A percentile compares a stretch with the other conserved stretches of the same genome.
Conservation (phyloP, 169 alveolate species). For the Plasmodium vivax region DNA sequence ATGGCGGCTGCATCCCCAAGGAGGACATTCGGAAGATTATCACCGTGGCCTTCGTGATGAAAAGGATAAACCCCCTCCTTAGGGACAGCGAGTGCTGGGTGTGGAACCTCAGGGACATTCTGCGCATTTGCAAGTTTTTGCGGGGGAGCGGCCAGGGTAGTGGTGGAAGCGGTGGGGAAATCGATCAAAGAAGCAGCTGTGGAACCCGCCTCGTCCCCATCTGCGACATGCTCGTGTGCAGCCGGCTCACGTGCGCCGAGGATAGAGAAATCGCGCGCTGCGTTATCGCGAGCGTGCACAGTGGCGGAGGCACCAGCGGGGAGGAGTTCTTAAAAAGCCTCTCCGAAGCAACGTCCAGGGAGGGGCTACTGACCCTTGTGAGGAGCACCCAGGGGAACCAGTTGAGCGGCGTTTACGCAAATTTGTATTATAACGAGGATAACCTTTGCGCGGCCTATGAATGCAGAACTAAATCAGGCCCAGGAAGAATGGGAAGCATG, state of each 20-base stretch:
- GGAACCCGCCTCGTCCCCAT: neutral
- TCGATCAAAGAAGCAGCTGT: too few species aligned
- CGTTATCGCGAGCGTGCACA: conserved; percentile 23
- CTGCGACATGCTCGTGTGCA: conserved; percentile 56
- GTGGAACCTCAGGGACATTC: conserved; percentile 87
- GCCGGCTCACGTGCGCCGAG: conserved; percentile 14
- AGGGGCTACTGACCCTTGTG: neutral
- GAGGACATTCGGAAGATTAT: conserved; percentile 43
- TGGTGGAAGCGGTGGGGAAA: too few species aligned
- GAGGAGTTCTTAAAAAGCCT: neutral
- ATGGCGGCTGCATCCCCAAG: conserved; percentile 47
- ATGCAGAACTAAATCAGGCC: neutral
- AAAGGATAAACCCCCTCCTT: conserved; percentile 74
- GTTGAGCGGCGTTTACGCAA: neutral
- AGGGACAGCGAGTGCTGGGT: conserved; percentile 83
- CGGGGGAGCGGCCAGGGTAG: neutral
- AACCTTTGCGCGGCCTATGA: neutral
- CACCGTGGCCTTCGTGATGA: conserved; percentile 68
- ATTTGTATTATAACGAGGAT: neutral
- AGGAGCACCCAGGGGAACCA: neutral
- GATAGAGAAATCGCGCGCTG: conserved; percentile 40
- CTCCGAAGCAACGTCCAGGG: neutral
- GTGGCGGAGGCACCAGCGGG: neutral
- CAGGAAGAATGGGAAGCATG: neutral
- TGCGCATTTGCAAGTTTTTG: conserved; percentile 41